Evolutionary conservation across 1,284 basidiomycete genomes (phyloP), one percentile per base, ranked within the genome.

Genomic region (Ustilago loliicola): DNA sequence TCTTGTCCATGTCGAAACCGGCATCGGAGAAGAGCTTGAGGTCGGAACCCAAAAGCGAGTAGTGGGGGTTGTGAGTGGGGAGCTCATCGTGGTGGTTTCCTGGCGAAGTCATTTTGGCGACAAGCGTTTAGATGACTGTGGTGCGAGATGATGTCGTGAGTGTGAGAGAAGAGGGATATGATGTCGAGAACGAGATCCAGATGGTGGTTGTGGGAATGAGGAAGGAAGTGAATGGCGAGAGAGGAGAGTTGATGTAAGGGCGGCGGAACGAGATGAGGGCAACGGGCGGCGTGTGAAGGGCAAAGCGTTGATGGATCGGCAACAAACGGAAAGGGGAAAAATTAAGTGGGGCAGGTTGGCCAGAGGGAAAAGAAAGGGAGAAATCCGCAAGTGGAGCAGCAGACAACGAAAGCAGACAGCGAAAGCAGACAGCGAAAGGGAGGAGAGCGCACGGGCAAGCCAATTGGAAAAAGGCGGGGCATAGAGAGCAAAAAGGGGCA

Each of bases 21-120:
- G 97, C 96, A 88, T 98, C 93, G 61, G 97, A 99, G 91, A 98
- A 98, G 89, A 97, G 95, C 88, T 95, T 93, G 85, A 99, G 91
- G 87, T 98, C 94, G 81, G 91, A 92, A 40, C 74, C 76, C 53
- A 85, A 71, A 11, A 85, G 74, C 45, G 80, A 64, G 72, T 83
- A 83, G 66, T 83, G 79, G 10, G 83, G 81, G 71, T 79, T 81
- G 62, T 72, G 53, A 58, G 73, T 77, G 47, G 73, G 80, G 36
- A 84, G 80, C 54, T 85, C 83, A 71, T 83, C 83, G 69, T 84
- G 83, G 71, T 85, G 84, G 80, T 85, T 85, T 60, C 84, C 84
- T 66, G 83, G 84, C 48, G 83, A 85, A 70, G 84, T 84, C 84
- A 85, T 85, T 58, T 66, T 77, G 75, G 57, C 13, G 36, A 50